phyloP scores from a whole-genome alignment of 176 grass and related monocot genomes.

The maize (Zea mays) region Zm-B73-REFERENCE-NAM-5.0 NC_050096.1:270664001-270664500 shows the following conservation, averaged over 20 bases:
- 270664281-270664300: conserved; percentile 72
- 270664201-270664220: background rate
- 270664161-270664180: background rate
- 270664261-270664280: background rate
- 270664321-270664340: conserved; percentile 93
- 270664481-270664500: conserved; percentile 65
- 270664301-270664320: conserved; percentile 96
- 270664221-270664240: background rate
- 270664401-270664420: conserved; percentile 87
- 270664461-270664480: conserved; percentile 66
- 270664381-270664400: conserved; percentile 68
- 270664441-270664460: conserved; percentile 60
- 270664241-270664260: background rate
- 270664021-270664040: background rate
- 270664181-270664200: conserved; percentile 13
- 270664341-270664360: conserved; percentile 95
- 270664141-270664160: background rate
- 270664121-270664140: background rate
- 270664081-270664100: background rate
- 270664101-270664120: background rate
- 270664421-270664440: conserved; percentile 63
- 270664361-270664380: conserved; percentile 74
- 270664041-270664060: background rate
- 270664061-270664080: background rate
- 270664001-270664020: background rate